Evolutionary conservation across 116 monocot species (phyloP).

Genomic region (Posidonia oceanica): DNA sequence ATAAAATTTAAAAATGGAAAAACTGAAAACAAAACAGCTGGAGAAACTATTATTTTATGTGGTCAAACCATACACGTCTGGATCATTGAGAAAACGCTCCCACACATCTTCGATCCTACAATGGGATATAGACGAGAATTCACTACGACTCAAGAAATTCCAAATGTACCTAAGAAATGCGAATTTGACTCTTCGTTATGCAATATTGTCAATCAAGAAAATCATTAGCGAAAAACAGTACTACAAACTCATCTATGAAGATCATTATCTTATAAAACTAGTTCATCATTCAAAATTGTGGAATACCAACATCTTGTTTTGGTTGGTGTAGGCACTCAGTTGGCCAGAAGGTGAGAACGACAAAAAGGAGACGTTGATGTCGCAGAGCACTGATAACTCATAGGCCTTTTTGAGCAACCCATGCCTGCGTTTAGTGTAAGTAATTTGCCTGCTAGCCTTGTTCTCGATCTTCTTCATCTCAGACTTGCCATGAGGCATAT

Average conservation of each 20-base stretch:
- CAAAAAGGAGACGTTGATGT: constrained; percentile 18
- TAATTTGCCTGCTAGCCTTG: constrained; percentile 4
- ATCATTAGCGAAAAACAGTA: neutral
- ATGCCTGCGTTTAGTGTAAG: constrained; percentile 9
- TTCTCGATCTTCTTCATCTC: constrained; percentile 10
- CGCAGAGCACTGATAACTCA: constrained; percentile 32
- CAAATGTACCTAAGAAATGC: too few relatives aligned
- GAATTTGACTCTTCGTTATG: neutral
- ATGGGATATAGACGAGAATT: neutral
- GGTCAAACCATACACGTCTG: neutral
- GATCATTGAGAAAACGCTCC: neutral
- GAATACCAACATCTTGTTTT: neutral
- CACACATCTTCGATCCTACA: neutral
- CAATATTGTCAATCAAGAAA: neutral
- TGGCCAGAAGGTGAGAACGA: constrained; percentile 7
- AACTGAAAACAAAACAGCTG: neutral
- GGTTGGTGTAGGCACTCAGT: constrained; percentile 7
- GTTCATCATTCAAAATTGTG: too few relatives aligned
- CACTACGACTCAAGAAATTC: too few relatives aligned
- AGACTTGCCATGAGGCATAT: neutral
- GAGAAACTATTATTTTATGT: too few relatives aligned
- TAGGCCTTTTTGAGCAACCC: constrained; percentile 39
- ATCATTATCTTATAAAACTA: neutral
- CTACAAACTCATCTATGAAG: too few relatives aligned
- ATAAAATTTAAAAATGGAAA: neutral